Conservation (phyloP, 225 moss, liverwort and hornwort species). For the Straminergon stramineum region DNA sequence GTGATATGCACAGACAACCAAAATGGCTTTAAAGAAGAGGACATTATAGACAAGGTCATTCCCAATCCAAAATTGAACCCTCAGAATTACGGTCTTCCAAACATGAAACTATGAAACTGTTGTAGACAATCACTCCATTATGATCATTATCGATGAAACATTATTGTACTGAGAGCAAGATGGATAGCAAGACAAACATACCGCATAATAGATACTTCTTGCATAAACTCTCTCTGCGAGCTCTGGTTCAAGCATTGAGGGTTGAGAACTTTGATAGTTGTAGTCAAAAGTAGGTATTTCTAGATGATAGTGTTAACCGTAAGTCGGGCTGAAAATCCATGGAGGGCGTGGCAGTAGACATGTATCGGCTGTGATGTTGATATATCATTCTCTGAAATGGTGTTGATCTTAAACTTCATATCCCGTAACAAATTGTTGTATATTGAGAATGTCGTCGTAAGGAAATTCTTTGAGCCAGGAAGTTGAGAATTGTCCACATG, state of each 20-base stretch:
- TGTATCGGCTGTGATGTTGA: constrained; percentile 27
- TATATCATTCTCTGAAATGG: background rate
- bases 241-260: constrained; percentile 60
- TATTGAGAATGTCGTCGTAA: constrained; percentile 9
- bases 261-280: constrained; percentile 73
- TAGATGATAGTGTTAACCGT: no score
- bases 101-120: background rate
- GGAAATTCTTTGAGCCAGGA: background rate
- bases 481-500: background rate
- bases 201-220: constrained; percentile 89
- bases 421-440: constrained; percentile 41
- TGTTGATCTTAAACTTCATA: background rate
- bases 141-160: background rate
- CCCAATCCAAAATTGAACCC: background rate
- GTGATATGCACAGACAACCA: background rate
- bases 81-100: background rate
- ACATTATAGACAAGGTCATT: background rate
- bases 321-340: constrained; percentile 62
- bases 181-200: background rate
- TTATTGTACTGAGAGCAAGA: background rate
- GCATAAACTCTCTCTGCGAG: constrained; percentile 69
- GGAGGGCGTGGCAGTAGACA: constrained; percentile 38
- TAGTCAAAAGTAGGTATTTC: no score
- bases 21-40: background rate
- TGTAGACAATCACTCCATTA: background rate